Evolutionary conservation across 1,139 yeast species (phyloP).

Genomic region (Taphrina communis): DNA sequence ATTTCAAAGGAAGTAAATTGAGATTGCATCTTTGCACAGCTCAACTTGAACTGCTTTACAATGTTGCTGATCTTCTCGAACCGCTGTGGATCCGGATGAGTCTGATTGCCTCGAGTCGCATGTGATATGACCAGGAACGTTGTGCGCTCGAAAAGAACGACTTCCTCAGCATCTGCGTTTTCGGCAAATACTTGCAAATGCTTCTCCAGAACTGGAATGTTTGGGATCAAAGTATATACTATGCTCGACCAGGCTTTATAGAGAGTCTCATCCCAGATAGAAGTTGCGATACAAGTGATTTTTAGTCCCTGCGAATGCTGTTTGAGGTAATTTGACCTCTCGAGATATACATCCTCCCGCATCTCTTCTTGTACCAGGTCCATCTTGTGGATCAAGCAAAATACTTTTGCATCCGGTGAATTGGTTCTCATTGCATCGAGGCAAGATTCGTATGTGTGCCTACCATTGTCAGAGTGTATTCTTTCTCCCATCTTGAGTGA

Average conservation of each 20-base stretch:
- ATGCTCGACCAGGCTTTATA: conserved; percentile 94
- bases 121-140: conserved; percentile 89
- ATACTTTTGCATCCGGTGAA: conserved; percentile 90
- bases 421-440: conserved; percentile 79
- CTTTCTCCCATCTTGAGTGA: not conserved
- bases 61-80: conserved; percentile 93
- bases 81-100: conserved; percentile 75
- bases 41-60: conserved; percentile 91
- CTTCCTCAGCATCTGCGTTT: conserved; percentile 84
- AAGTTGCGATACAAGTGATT: conserved; percentile 86
- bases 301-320: conserved; percentile 79
- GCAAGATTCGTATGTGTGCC: conserved; percentile 82
- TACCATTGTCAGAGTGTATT: not conserved
- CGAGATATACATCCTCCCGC: conserved; percentile 67
- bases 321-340: conserved; percentile 45
- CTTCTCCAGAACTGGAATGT: conserved; percentile 79
- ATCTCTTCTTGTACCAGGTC: conserved; percentile 89
- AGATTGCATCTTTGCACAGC: conserved; percentile 82
- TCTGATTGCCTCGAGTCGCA: conserved; percentile 50
- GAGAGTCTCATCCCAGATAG: conserved; percentile 96
- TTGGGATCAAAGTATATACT: conserved; percentile 92
- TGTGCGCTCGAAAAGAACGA: conserved; percentile 88
- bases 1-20: conserved; percentile 79
- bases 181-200: conserved; percentile 76
- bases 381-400: conserved; percentile 92